Conservation (phyloP, 805 yeast species). For the Cyberlindnera veronae region DNA sequence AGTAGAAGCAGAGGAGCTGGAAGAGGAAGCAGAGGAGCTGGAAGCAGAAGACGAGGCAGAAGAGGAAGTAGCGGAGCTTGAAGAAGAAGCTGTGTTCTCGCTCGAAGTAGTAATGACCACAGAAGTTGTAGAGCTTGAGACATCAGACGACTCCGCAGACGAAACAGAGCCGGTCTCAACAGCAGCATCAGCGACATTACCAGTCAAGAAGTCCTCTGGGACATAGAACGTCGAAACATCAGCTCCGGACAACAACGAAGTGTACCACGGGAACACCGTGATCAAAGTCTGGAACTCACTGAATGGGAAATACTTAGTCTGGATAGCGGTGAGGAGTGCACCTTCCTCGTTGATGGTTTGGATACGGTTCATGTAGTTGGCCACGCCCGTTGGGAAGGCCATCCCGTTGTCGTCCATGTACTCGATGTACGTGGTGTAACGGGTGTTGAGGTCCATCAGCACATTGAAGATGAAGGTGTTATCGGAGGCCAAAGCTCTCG, state of each 20-base stretch:
- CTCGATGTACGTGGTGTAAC: constrained; percentile 16
- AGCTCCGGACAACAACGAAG: constrained; percentile 14
- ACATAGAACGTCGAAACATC: constrained; percentile 20
- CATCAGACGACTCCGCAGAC: background rate
- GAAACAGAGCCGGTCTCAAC: background rate
- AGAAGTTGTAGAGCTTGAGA: background rate
- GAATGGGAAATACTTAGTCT: constrained; percentile 33
- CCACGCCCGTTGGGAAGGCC: constrained; percentile 33
- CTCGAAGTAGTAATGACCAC: background rate
- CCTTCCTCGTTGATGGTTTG: constrained; percentile 26
- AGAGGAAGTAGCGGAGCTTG: constrained; percentile 5
- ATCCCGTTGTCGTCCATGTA: constrained; percentile 25
- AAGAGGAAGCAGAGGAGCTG: background rate
- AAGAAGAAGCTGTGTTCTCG: background rate
- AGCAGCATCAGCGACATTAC: constrained; percentile 3
- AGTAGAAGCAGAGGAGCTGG: background rate
- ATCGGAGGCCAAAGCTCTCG: constrained; percentile 22
- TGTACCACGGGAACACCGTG: constrained; percentile 27
- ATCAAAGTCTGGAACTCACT: constrained; percentile 34
- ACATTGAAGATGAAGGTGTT: constrained; percentile 21
- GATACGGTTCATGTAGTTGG: constrained; percentile 32
- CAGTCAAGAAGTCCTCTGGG: constrained; percentile 24
- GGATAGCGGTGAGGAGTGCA: constrained; percentile 27
- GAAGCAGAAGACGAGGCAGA: background rate
- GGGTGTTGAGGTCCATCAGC: constrained; percentile 18